These are phyloP conservation scores for Pseudogymnoascus verrucosus DNA, from an alignment of 2,329 filamentous ascomycete genomes.

Conservation along the genomic window DNA sequence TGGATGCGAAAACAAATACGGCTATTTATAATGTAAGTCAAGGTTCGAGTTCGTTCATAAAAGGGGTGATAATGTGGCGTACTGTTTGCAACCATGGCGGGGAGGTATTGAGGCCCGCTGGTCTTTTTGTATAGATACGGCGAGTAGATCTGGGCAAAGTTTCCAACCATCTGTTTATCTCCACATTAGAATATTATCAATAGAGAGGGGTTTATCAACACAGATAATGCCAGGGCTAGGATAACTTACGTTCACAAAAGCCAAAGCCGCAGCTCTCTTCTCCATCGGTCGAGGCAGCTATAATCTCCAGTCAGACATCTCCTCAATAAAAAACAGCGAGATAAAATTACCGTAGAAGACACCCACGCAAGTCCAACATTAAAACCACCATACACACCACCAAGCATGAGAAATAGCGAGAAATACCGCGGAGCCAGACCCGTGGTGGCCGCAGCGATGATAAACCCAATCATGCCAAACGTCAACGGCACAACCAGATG, in stretches of 20 bases:
- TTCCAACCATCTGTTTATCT: slow-evolving; percentile 11
- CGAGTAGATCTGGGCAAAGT: slow-evolving; percentile 13
- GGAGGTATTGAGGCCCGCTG: slow-evolving; percentile 12
- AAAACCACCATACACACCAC: slow-evolving; percentile 15
- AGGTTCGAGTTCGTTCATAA: not conserved
- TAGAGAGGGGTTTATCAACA: not conserved
- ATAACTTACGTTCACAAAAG: slow-evolving; percentile 16
- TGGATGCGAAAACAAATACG: slow-evolving; percentile 13
- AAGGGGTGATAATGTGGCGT: not conserved
- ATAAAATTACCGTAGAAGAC: slow-evolving; percentile 11
- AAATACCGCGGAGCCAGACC: slow-evolving; percentile 18
- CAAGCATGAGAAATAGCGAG: slow-evolving; percentile 16
- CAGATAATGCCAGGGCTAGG: not conserved
- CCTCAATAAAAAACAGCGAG: not conserved
- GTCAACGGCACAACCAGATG: slow-evolving; percentile 16
- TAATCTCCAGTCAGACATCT: not conserved
- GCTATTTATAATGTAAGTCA: not conserved
- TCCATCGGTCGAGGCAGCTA: slow-evolving; percentile 15
- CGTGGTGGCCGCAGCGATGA: slow-evolving; percentile 14
- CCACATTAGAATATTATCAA: not conserved
- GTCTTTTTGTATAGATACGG: slow-evolving; percentile 8
- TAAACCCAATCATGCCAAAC: slow-evolving; percentile 16
- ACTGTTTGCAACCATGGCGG: slow-evolving; percentile 13
- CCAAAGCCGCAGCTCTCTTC: slow-evolving; percentile 20
- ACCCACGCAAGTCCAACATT: slow-evolving; percentile 19